Evolutionary conservation across 2,329 filamentous ascomycete species (phyloP).

Genomic region (Colletotrichum chrysophilum): DNA sequence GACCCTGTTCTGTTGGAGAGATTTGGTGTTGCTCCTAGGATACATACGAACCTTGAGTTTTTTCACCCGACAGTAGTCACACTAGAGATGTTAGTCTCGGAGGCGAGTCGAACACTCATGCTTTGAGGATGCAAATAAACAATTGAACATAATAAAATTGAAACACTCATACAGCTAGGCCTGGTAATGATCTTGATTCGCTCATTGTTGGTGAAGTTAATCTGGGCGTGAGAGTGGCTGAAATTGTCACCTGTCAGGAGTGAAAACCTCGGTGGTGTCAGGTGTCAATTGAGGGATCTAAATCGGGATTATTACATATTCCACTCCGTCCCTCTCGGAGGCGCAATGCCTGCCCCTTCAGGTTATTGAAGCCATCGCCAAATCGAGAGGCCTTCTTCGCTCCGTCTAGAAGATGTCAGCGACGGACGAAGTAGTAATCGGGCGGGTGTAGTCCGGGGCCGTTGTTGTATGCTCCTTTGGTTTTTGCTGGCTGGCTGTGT

Average conservation of each 20-base stretch:
- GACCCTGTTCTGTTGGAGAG: background rate
- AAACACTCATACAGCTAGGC: background rate
- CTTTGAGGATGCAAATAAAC: background rate
- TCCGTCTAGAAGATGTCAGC: background rate
- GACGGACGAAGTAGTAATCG: background rate
- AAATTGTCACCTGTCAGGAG: background rate
- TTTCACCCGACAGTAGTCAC: slow-evolving; percentile 26
- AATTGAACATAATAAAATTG: background rate
- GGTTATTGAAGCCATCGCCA: background rate
- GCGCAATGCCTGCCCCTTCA: background rate
- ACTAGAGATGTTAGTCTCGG: slow-evolving; percentile 4
- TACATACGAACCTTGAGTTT: slow-evolving; percentile 24
- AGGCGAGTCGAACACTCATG: background rate
- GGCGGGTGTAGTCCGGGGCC: background rate
- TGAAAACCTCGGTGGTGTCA: background rate
- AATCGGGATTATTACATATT: background rate
- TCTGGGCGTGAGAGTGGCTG: background rate
- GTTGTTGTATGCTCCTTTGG: background rate
- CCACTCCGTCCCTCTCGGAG: background rate
- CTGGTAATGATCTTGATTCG: background rate
- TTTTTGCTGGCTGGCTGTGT: background rate
- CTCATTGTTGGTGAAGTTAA: background rate
- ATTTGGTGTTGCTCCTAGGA: background rate
- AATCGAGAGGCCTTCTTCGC: background rate
- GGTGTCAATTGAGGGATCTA: background rate